A percentile compares a stretch with the other conserved stretches of the same genome.
These are phyloP conservation scores for Hippophae gyantsensis DNA, from an alignment of 306 rosid species.

Conservation along the genomic window DNA sequence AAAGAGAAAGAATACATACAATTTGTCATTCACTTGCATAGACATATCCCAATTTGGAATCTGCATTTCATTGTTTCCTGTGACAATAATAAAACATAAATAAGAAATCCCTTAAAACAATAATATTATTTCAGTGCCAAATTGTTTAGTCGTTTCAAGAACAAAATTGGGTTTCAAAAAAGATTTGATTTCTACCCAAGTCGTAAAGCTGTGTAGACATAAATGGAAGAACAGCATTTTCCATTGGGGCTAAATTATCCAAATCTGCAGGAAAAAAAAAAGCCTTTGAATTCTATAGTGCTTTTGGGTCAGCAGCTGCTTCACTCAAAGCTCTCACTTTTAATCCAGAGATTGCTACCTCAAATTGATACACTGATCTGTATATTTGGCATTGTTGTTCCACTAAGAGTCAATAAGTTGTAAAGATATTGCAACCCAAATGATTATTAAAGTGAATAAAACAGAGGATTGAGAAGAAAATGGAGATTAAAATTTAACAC, in stretches of 20 bases:
- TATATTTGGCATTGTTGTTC: no score
- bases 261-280: neutral
- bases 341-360: neutral
- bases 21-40: slow-evolving; percentile 24
- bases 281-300: neutral
- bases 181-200: slow-evolving; percentile 27
- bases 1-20: slow-evolving; percentile 23
- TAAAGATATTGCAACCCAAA: no score
- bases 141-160: neutral
- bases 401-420: no score
- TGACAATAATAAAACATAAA: slow-evolving; percentile 1
- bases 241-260: slow-evolving; percentile 20
- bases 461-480: no score
- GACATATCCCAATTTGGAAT: slow-evolving; percentile 22
- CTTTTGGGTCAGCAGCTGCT: neutral
- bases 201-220: slow-evolving; percentile 19
- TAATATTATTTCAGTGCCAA: neutral
- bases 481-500: no score
- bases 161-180: neutral
- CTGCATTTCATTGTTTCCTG: slow-evolving; percentile 37
- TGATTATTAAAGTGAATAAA: no score
- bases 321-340: no score
- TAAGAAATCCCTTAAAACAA: neutral
- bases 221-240: slow-evolving; percentile 33
- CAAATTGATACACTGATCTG: no score